Percentiles rank a stretch among this genome's conserved stretches.
Evolutionary conservation across 108 stramenopile species (phyloP).

Genomic region (Pelagomonas calceolata): DNA sequence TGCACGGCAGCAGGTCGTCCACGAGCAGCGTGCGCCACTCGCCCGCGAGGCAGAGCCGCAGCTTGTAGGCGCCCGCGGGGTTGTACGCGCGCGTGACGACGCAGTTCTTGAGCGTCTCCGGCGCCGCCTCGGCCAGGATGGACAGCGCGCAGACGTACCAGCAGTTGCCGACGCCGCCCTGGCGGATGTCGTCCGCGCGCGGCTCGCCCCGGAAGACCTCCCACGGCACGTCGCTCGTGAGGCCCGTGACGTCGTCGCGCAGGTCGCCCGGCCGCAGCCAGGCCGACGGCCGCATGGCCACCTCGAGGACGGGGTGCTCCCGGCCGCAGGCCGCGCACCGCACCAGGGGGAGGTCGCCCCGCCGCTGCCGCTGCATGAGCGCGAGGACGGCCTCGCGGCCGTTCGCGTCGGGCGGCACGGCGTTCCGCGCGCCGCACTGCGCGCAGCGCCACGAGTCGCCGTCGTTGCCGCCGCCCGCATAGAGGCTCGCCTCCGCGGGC

Average conservation of each 20-base stretch:
- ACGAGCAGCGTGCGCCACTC: neutral
- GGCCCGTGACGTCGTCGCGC: neutral
- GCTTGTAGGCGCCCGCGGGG: neutral
- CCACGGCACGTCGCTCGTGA: neutral
- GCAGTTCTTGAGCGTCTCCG: neutral
- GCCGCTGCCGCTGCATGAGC: neutral
- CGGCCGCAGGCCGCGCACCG: neutral
- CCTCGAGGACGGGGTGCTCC: neutral
- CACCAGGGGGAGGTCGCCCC: neutral
- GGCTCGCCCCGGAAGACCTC: neutral
- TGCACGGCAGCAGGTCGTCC: neutral
- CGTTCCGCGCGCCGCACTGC: neutral
- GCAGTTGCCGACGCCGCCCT: slow-evolving; percentile 1
- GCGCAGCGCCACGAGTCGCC: neutral
- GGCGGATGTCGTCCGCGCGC: neutral
- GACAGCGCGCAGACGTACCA: neutral
- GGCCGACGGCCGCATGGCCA: neutral
- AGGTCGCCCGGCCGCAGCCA: neutral
- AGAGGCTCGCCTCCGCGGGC: too few species aligned
- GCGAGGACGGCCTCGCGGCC: neutral
- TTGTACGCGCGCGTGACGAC: neutral
- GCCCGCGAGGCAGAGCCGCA: neutral
- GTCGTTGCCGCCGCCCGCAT: neutral
- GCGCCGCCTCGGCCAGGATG: neutral
- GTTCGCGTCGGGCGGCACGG: neutral